Base-by-base conservation (phyloP, 306 rosid species). In the Vigna trinervia region DNA sequence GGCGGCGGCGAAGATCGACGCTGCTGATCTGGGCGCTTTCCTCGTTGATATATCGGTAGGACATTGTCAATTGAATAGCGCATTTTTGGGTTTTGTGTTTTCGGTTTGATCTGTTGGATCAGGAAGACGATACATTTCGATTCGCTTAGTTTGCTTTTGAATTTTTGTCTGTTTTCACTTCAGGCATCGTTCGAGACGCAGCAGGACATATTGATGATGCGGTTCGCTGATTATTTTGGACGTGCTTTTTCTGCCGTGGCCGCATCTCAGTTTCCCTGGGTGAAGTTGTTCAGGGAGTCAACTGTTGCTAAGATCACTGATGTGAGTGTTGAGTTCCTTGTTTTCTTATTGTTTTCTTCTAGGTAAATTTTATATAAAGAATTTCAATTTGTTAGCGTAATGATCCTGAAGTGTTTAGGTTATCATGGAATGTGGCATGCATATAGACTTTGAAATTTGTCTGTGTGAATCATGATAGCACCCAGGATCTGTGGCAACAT, bases 261-360 rank as follows among this genome's bases (percentile, higher is more conserved):
- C 74, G 86, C 91, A 12, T 77, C 98, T 62, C 97, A 95, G 83
- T 95, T 95, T 89, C 97, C 98, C 5, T 95, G 98, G 98, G 78
- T 92, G 85, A 92, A 92, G 83, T 48, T 86, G 86, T 82, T 95
- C 73, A 83, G 89, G 84, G 98, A 95, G 76, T 89, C 96, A 57
- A 15, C 92, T 8, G 91, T 95, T 72, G 90, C 87, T 17, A 92
- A 90, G 93, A 83, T 89, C 30, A 86, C 87, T 14, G 97, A 95
- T 81, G 98, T 95, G 90, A 90, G 98, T 91, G 65, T 80, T 13
- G 30, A 43, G 61, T 64, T 78, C 1, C 61, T 43, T 68, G 45
- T 56, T 26, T 28, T 28, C 30, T 56, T 8, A 30, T 39, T 52
- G 12, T 46, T 46, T 13, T 48, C 46, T 14, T 67, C 15, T 8